A percentile compares a stretch with the other conserved stretches of the same genome.
Evolutionary conservation across 768 basidiomycete species (phyloP).

Genomic region (Cytidiella melzeri): DNA sequence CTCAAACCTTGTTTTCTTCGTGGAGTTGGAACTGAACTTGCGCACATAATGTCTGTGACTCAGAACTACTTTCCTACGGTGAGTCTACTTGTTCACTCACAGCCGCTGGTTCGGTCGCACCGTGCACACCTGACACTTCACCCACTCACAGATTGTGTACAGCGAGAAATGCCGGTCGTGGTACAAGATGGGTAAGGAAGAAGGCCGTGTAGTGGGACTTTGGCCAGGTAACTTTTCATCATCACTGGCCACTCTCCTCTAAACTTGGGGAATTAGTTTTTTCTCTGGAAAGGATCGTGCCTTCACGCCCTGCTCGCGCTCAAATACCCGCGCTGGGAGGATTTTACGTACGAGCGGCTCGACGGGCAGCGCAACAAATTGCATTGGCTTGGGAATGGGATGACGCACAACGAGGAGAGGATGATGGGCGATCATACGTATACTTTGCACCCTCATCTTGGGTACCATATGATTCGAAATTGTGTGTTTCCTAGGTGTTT

Average conservation of each 20-base stretch:
- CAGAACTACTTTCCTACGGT: conserved; percentile 45
- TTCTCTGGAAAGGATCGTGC: conserved; percentile 37
- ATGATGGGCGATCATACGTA: conserved; percentile 25
- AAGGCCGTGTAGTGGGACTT: conserved; percentile 49
- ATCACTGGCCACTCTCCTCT: neutral
- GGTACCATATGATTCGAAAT: too few species aligned
- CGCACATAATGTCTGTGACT: conserved; percentile 4
- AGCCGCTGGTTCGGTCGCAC: too few species aligned
- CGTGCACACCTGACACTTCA: too few species aligned
- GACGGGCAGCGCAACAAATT: conserved; percentile 40
- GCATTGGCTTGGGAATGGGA: conserved; percentile 57
- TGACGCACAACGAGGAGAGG: conserved; percentile 44
- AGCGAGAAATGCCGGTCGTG: conserved; percentile 53
- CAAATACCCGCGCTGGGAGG: conserved; percentile 57
- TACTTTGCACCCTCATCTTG: neutral
- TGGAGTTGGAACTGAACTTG: too few species aligned
- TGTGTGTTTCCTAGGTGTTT: conserved; percentile 38
- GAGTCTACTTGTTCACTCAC: conserved; percentile 6
- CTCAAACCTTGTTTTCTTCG: too few species aligned
- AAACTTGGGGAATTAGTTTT: too few species aligned
- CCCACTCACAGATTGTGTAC: conserved; percentile 47
- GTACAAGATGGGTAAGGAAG: conserved; percentile 57
- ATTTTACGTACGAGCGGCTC: conserved; percentile 45
- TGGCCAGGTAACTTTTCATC: conserved; percentile 46
- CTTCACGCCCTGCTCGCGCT: conserved; percentile 45